phyloP scores from a whole-genome alignment of 2,329 filamentous ascomycete genomes.

The Alternaria triticina region DNA sequence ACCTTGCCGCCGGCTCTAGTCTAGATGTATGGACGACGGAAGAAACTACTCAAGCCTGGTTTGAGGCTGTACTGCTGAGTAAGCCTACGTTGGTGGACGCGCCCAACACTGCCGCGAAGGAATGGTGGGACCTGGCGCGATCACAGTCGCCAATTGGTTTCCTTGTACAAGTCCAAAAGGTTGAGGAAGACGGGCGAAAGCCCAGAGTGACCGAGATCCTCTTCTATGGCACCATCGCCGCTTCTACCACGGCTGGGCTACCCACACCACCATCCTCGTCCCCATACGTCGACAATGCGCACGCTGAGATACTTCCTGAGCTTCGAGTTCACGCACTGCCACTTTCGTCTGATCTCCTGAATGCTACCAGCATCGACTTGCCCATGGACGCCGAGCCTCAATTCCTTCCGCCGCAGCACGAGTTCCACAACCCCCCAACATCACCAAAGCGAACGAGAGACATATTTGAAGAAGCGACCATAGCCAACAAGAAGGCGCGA shows the following conservation, averaged over 20 bases:
- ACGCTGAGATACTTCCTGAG: constrained; percentile 25
- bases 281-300: constrained; percentile 16
- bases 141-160: constrained; percentile 51
- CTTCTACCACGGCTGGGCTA: constrained; percentile 18
- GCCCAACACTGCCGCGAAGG: constrained; percentile 4
- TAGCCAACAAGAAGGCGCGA: constrained; percentile 51
- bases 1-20: constrained; percentile 47
- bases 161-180: constrained; percentile 39
- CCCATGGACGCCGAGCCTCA: constrained; percentile 32
- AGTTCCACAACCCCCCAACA: constrained; percentile 24
- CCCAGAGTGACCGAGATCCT: constrained; percentile 52
- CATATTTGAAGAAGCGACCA: constrained; percentile 56
- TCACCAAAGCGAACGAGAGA: constrained; percentile 53
- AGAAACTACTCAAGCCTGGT: constrained; percentile 48
- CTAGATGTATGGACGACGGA: constrained; percentile 48
- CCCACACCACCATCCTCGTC: constrained; percentile 46
- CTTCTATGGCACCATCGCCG: constrained; percentile 51
- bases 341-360: constrained; percentile 52
- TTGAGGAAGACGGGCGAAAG: background rate
- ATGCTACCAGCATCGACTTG: constrained; percentile 6
- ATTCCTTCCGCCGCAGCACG: constrained; percentile 40
- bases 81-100: constrained; percentile 11
- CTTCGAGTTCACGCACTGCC: constrained; percentile 50
- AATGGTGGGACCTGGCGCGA: constrained; percentile 48
- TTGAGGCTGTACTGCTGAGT: constrained; percentile 45